Evolutionary conservation across 495 filamentous ascomycete genomes (phyloP).

Genomic region (Neurospora intermedia): DNA sequence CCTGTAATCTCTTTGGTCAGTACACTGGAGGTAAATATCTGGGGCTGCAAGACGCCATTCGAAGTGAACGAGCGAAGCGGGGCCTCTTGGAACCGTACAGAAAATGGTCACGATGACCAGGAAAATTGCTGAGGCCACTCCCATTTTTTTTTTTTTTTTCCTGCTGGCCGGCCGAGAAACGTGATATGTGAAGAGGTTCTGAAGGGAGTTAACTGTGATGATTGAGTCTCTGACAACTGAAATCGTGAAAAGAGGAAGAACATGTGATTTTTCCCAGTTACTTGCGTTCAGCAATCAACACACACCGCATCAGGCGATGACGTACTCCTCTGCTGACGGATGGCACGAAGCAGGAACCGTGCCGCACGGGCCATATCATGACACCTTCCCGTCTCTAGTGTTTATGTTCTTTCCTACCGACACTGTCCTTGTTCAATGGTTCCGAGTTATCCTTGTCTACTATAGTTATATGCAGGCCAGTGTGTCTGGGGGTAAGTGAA

Average conservation of each 20-base stretch:
- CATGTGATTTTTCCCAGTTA: background rate
- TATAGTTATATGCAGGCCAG: background rate
- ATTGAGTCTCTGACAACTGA: background rate
- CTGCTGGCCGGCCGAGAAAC: background rate
- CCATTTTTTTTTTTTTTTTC: slow-evolving; percentile 37
- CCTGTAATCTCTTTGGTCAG: slow-evolving; percentile 17
- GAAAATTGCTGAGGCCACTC: slow-evolving; percentile 43
- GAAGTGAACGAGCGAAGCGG: slow-evolving; percentile 4
- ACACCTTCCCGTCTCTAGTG: background rate
- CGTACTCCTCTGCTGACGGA: background rate
- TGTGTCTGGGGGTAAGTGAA: background rate
- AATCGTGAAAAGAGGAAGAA: background rate
- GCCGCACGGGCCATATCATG: background rate
- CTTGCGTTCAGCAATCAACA: background rate
- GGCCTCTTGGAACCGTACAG: slow-evolving; percentile 20
- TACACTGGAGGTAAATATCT: background rate
- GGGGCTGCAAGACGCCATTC: background rate
- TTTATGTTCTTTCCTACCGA: background rate
- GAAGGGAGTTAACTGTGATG: background rate
- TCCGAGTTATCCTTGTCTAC: background rate
- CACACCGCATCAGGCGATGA: slow-evolving; percentile 1
- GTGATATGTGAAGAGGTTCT: background rate
- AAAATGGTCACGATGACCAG: slow-evolving; percentile 48
- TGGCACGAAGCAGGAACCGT: background rate
- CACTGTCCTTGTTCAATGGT: background rate